Base-by-base conservation (phyloP, 179 eudicot species). In the Beta corolliflora region DNA sequence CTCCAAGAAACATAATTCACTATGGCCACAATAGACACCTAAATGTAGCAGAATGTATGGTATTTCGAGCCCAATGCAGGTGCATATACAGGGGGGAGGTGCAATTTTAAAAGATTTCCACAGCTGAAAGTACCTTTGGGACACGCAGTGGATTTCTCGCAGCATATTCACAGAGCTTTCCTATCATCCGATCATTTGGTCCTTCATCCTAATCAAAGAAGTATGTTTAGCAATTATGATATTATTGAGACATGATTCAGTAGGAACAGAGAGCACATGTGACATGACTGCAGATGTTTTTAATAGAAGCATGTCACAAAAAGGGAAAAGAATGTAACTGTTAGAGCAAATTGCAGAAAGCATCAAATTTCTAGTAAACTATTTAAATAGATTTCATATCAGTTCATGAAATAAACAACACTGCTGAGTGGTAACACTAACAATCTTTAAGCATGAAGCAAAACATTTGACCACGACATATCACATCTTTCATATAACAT, bases 151-250 rank as follows among this genome's bases (percentile, higher is more conserved):
- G 98, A 83, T 96, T 96, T 86, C 89, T 93, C 14, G 94, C 86
- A 76, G 97, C 98, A 89, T 96, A 96, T 83, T 96, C 99, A 84
- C 97, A 94, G 3, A 96, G 91, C 88, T 96, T 96, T 41, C 94
- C 95, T 79, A 96, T 96, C 90, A 85, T 94, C 81, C 98, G 85
- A 13, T 94, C 97, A 90, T 93, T 96, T 67, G 94, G 94, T 83
- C 88, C 93, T 84, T 88, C 99, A 75, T 92, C 97, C 99, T 96
- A 78, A 48, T 54, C 86, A 69, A 81, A 80, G 25, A 46, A 73
- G 56, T 54, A 61, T 76, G 19, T 52, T 73, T 50, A 69, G 71
- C 19, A 58, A n/a, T 60, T 16, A 77, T 61, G 18, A 56, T 50
- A 79, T 36, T 75, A 66, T 67, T 15, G 19, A 64, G 15, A 46